Base-by-base conservation (phyloP, 169 alveolate species). In the Fabrea salina region DNA sequence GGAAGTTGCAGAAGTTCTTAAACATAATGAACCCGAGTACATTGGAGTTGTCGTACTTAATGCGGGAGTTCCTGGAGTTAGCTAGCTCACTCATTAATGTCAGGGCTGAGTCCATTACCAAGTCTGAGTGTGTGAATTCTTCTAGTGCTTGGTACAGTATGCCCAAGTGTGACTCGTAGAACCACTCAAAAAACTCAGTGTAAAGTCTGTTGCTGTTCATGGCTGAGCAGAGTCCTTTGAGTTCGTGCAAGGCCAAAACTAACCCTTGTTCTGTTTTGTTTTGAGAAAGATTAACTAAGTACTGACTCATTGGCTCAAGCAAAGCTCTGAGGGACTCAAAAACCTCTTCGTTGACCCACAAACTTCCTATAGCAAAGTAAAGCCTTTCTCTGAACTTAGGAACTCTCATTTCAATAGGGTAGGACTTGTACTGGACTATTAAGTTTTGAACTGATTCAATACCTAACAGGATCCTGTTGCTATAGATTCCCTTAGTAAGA, bases 121-220 rank as follows among this genome's bases (percentile, higher is more conserved):
- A 8, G 16, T 41, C 57, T 11, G n/a, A n/a, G 22, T 67, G 22
- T 16, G 44, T 7, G 44, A 44, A 41, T 22, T 67, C 19, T 67
- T 37, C 25, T n/a, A 19, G 22, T 1, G 59, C 61, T 13, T 32
- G n/a, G 2, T 41, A 19, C n/a, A 67, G 16, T 35, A 61, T 61
- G 3, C 13, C n/a, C 11, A 61, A 61, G 8, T 37, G 32, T 25
- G 30, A 25, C 11, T 41, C 35, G 27, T 37, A 44, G 33, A 67
- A 67, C 78, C 59, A 67, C 22, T 67, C 78, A 67, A 67, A 67
- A 30, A 67, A 67, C 1, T 43, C 56, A 19, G 13, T 19, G 44
- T 67, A 67, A 37, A n/a, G 0, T 19, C n/a, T 44, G 8, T 37
- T 32, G 11, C 37, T 40, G 37, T 67, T 32, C 61, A 67, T 41